phyloP scores from a whole-genome alignment of 345 rosid genomes.

The Balakata baccata region DNA sequence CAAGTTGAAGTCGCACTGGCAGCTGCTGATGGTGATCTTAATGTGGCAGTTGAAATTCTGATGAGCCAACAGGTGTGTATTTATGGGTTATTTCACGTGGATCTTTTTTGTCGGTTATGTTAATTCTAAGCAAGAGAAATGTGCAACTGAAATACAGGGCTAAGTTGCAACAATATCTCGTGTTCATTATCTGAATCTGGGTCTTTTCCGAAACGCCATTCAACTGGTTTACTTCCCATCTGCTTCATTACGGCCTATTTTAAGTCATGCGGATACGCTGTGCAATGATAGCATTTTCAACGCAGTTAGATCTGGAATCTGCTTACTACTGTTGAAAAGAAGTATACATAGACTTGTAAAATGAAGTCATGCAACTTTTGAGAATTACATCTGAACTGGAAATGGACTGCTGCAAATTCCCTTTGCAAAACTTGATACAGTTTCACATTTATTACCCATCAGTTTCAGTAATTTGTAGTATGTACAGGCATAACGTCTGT shows the following conservation, averaged over 20 bases:
- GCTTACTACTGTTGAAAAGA: constrained; percentile 4
- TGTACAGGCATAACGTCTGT: too few relatives aligned
- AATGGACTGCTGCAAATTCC: too few relatives aligned
- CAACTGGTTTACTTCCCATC: background rate
- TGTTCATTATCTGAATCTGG: background rate
- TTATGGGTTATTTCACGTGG: background rate
- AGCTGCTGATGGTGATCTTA: constrained; percentile 89
- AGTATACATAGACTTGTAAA: background rate
- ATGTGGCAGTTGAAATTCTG: constrained; percentile 86
- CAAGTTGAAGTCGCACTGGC: constrained; percentile 95
- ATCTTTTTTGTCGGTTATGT: background rate
- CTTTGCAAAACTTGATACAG: too few relatives aligned
- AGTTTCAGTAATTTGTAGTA: too few relatives aligned
- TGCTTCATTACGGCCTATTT: background rate
- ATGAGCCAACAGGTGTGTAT: constrained; percentile 78
- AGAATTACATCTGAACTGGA: background rate
- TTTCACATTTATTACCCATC: too few relatives aligned
- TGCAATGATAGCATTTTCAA: background rate
- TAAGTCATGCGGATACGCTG: background rate
- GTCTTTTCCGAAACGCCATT: background rate
- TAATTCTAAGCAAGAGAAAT: background rate
- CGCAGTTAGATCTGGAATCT: background rate
- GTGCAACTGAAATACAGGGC: constrained; percentile 31
- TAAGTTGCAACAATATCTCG: constrained; percentile 3
- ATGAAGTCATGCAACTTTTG: background rate